Evolutionary conservation across 2,329 filamentous ascomycete species (phyloP), one percentile per base, ranked within the genome.

Genomic region (Pseudogymnoascus sp.): DNA sequence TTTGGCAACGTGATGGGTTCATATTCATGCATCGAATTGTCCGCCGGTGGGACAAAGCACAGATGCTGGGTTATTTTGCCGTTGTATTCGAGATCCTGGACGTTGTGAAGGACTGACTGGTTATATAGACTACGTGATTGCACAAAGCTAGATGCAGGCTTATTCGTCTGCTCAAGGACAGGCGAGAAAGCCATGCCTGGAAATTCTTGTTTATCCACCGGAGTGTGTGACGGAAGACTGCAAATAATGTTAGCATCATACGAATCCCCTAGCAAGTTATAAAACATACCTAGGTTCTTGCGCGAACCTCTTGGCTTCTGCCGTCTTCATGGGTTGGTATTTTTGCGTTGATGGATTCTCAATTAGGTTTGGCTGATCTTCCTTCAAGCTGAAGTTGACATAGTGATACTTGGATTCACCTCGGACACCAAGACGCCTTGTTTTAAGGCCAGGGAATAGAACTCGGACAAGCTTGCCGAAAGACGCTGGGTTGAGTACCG

Each of bases 361-460:
- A 12, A 67, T 66, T 58, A 71, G 61, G 38, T 71, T 69, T 59
- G 71, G 70, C 59, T 73, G 71, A 63, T 87, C 85, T 60, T 87
- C 85, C 43, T 79, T 76, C 60, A 88, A 75, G 11, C 78, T 79
- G 69, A 88, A 88, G 71, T 87, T 87, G 55, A 88, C 85, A 71
- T 99, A 99, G 75, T 99, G 95, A 74, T 99, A 99, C 74, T 99
- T 99, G 12, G 95, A 99, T 77, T 97, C 93, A 67, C 95, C 95
- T 61, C 95, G 87, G 55, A 97, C 93, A 66, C 95, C 95, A 11
- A 99, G 81, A 67, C 95, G 85, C 64, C 95, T 84, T 33, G 95
- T 99, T 76, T 96, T 93, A 21, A 99, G 88, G 43, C 93, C 93
- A 0, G 95, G 93, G 70, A 97, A 99, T 60, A 99, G 89, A 40